Base-by-base conservation (phyloP, 1,284 basidiomycete species). In the Wolfiporia cocos region DNA sequence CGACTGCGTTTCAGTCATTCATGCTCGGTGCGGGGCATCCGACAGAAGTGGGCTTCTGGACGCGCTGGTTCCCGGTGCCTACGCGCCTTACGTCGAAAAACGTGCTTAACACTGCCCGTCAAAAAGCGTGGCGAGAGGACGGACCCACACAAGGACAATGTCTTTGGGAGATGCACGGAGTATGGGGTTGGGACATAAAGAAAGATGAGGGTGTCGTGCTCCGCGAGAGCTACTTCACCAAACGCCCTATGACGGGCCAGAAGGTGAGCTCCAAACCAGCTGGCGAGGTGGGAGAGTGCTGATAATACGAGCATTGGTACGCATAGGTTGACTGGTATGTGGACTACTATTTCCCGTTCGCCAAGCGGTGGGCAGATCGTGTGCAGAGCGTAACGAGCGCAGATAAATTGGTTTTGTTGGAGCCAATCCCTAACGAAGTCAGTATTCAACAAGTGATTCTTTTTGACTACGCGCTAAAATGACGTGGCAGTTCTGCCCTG, bases 381-480 rank as follows among this genome's bases (percentile, higher is more conserved):
- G 73, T 95, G n/a, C 66, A 75, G 24, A 58, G 55, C 21, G 63
- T 67, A 14, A 66, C 69, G 9, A 61, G 69, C 3, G 62, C 62
- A 7, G 71, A 79, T n/a, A 88, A 87, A 63, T 66, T 91, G 49
- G 65, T 86, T 0, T 86, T 92, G 50, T 69, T 86, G 2, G 92
- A 93, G 55, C 75, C 86, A 11, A 84, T 97, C 46, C 93, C 93
- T 5, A 96, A 97, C 54, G 92, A 97, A 70, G 89, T 89, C 31
- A 5, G 66, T n/a, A n/a, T 54, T 9, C 4, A n/a, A 29, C 39
- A 34, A 9, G 3, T 1, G 19, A 17, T 3, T 21, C 11, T 28
- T 15, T n/a, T n/a, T n/a, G 33, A 3, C 15, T 36, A 28, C 6
- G 23, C 26, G 35, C 32, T 21, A 33, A 26, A 31, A 20, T 21